These are phyloP conservation scores for Rusavskia elegans DNA, from an alignment of 495 filamentous ascomycete species.

Conservation along the genomic window DNA sequence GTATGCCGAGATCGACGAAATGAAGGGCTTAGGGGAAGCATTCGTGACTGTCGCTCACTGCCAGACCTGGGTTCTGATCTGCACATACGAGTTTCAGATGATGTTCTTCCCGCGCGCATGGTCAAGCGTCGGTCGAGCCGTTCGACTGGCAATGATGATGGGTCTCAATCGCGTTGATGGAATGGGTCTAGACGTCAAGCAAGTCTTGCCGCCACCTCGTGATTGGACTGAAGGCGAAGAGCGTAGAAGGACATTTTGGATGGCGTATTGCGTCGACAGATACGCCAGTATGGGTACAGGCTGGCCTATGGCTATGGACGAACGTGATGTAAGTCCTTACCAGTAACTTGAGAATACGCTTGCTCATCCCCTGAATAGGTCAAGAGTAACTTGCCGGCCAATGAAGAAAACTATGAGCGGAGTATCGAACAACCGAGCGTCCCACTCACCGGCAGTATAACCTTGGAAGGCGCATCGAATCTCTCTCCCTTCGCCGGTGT, in stretches of 20 bases:
- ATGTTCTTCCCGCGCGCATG: conserved; percentile 97
- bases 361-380: conserved; percentile 31
- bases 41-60: conserved; percentile 67
- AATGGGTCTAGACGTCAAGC: conserved; percentile 76
- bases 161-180: conserved; percentile 84
- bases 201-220: conserved; percentile 65
- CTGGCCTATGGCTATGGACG: conserved; percentile 90
- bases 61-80: conserved; percentile 69
- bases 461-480: conserved; percentile 48
- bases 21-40: conserved; percentile 82
- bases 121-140: conserved; percentile 72
- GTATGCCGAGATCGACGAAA: conserved; percentile 76
- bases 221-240: conserved; percentile 95
- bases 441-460: conserved; percentile 55
- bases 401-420: conserved; percentile 75
- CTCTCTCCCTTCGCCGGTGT: conserved; percentile 71
- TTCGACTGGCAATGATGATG: conserved; percentile 76
- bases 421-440: conserved; percentile 56
- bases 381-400: conserved; percentile 66
- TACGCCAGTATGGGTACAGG: conserved; percentile 96
- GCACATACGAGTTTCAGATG: conserved; percentile 83
- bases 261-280: conserved; percentile 75
- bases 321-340: conserved; percentile 51
- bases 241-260: conserved; percentile 84
- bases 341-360: not conserved